Evolutionary conservation across 2,329 filamentous ascomycete species (phyloP).

Genomic region (Ophioceras dolichostomum): DNA sequence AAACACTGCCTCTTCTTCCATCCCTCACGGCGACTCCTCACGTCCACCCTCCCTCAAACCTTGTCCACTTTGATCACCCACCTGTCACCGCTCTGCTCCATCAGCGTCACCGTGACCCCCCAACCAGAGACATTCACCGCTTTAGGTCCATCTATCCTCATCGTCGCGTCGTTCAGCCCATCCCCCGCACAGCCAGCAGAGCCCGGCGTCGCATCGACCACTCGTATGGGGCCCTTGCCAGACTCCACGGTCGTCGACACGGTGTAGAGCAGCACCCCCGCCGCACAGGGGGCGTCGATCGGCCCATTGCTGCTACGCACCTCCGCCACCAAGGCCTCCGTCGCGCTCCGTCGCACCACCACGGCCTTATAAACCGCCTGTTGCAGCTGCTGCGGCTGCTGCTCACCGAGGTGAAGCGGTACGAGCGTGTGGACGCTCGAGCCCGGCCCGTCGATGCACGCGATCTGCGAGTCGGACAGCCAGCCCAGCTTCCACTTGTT

Average conservation of each 20-base stretch:
- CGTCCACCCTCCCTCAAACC: background rate
- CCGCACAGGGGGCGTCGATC: conserved; percentile 15
- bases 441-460: conserved; percentile 15
- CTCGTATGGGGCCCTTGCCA: conserved; percentile 17
- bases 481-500: conserved; percentile 26
- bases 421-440: conserved; percentile 15
- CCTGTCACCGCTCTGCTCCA: background rate
- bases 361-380: conserved; percentile 11
- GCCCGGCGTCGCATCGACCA: conserved; percentile 18
- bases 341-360: conserved; percentile 13
- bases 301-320: conserved; percentile 13
- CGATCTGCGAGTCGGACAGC: conserved; percentile 18
- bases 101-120: background rate
- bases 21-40: no score
- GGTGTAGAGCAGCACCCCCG: conserved; percentile 22
- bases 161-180: conserved; percentile 19
- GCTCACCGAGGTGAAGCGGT: conserved; percentile 9
- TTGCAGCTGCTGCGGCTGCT: conserved; percentile 2
- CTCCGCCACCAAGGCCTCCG: conserved; percentile 18
- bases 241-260: conserved; percentile 15
- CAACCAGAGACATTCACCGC: background rate
- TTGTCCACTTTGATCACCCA: background rate
- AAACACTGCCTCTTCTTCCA: no score
- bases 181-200: conserved; percentile 26
- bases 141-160: conserved; percentile 5